Base-by-base conservation (phyloP, 805 yeast genomes). In the Saturnispora mendoncae region DNA sequence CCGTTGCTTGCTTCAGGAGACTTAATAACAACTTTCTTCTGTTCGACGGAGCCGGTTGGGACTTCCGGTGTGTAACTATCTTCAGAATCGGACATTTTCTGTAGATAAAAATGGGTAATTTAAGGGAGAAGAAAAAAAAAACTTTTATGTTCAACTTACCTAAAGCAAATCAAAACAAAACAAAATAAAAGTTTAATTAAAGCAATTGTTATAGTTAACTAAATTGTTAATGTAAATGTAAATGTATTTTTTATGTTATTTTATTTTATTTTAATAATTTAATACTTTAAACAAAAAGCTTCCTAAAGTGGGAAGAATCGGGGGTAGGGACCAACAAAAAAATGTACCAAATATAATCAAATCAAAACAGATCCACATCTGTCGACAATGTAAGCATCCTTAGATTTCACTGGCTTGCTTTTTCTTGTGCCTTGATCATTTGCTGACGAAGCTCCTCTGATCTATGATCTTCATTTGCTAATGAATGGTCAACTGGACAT, bases 401-500 rank as follows among this genome's bases (percentile, higher is more conserved):
- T n/a, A n/a, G n/a, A n/a, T n/a, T n/a, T n/a, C n/a, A 36, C 8
- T 18, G 4, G 15, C 15, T 14, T 10, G 8, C 18, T 18, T 23
- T 21, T 33, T n/a, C 9, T 19, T 36, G 15, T 25, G 28, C 24
- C 24, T 28, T 27, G 36, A 36, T 34, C 12, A 34, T 9, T 17
- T 36, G 25, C 13, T 26, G 34, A 8, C 45, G 36, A 13, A 35
- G 34, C 33, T 39, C 38, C 12, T 41, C 21, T 49, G 41, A 32
- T 51, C 51, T 21, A 41, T 52, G 25, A 20, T 62, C 52, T 10
- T 58, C 61, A 42, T 61, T 61, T 21, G 57, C 63, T 45, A 73
- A 53, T 33, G 60, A 62, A 37, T 56, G 50, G 33, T 76, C 76
- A 43, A 71, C 73, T 19, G 76, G 67, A 53, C 67, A 63, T 14